Evolutionary conservation across 768 basidiomycete species (phyloP), one percentile per base, ranked within the genome.

Genomic region (Glaciozyma antarctica): DNA sequence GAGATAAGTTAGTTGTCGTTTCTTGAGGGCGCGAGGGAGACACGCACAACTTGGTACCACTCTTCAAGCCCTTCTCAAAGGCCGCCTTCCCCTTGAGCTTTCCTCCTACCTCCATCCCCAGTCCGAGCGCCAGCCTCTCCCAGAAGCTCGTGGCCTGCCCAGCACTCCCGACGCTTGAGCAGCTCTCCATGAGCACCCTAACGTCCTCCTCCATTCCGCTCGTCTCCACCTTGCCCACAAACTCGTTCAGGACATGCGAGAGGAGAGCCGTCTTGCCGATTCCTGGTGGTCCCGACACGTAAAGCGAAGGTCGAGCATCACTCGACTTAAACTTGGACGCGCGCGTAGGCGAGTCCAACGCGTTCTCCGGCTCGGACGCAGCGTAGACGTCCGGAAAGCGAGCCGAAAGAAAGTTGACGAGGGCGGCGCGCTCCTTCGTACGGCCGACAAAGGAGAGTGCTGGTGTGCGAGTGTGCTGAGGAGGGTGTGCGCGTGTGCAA

Each of bases 261-360:
- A 91, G 83, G 5, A 94, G 79, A 0, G 89, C 90, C 2, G 89
- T 93, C 78, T 94, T 93, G 24, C 90, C 90, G 4, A 90, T 90
- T 1, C 93, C 94, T 5, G 92, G 91, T 2, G 90, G 84, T 13
- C 94, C 94, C 13, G 92, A 93, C 60, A 97, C 85, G 76, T 93
- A 97, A 64, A 94, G 80, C 5, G 70, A 52, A 13, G 66, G 66
- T 0, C 61, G 61, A 1, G 57, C 64, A 10, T 61, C 55, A 5
- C 62, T 43, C n/a, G 24, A 12, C 8, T 59, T 45, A 10, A 47
- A 51, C 2, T 21, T 5, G 22, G 61, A 26, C 56, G 62, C 28
- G 8, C 15, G 12, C 28, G 41, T 12, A 15, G 13, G 38, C 7
- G 38, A 41, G 13, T 13, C 38, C 38, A 41, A 41, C 38, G 38